Percentiles rank a stretch among this genome's conserved stretches.
These are phyloP conservation scores for Tilletia setariae DNA, from an alignment of 1,284 basidiomycete species.

Conservation along the genomic window DNA sequence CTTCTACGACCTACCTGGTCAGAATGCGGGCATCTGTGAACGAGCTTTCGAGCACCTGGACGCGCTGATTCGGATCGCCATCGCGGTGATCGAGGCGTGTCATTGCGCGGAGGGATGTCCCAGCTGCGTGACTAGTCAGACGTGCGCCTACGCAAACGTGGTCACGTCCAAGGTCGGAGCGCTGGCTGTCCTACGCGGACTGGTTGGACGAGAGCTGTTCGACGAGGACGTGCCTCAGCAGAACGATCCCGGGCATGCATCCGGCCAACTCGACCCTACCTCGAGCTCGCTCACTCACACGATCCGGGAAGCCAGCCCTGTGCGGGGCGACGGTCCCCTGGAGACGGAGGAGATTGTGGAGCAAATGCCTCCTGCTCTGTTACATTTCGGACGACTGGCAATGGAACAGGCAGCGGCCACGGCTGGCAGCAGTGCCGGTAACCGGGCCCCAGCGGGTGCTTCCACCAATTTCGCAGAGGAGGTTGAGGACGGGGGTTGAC, in stretches of 20 bases:
- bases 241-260: slow-evolving; percentile 38
- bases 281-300: slow-evolving; percentile 6
- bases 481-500: neutral
- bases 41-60: slow-evolving; percentile 79
- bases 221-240: slow-evolving; percentile 37
- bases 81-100: slow-evolving; percentile 67
- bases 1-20: slow-evolving; percentile 74
- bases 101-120: slow-evolving; percentile 70
- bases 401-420: neutral
- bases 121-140: slow-evolving; percentile 62
- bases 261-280: slow-evolving; percentile 24
- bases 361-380: slow-evolving; percentile 6
- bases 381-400: neutral
- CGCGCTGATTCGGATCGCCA: slow-evolving; percentile 66
- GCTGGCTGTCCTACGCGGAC: slow-evolving; percentile 44
- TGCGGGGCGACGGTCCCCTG: neutral
- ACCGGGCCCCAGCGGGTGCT: neutral
- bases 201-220: slow-evolving; percentile 44
- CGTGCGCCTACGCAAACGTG: slow-evolving; percentile 39
- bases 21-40: slow-evolving; percentile 68
- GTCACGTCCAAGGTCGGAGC: slow-evolving; percentile 52
- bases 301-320: slow-evolving; percentile 11
- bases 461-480: neutral
- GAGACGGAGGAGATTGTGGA: slow-evolving; percentile 13
- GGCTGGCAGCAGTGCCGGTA: neutral